These are phyloP conservation scores for Gynostemma pentaphyllum DNA, from an alignment of 306 rosid species.

Conservation along the genomic window DNA sequence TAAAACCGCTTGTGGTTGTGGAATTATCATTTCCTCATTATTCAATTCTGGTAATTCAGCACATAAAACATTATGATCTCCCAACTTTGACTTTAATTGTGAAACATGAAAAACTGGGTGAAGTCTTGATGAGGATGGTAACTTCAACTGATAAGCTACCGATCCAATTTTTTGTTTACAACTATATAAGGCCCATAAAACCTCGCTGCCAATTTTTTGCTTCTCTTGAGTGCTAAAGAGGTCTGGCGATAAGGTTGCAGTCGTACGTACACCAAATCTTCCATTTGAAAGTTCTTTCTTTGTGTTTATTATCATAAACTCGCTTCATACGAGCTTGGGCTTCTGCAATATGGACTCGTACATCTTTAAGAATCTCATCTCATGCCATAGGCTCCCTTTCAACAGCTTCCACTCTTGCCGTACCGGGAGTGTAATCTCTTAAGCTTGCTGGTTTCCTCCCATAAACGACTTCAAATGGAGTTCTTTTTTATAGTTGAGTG, in stretches of 20 bases:
- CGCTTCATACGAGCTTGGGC: background rate
- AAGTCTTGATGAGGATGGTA: too few species aligned
- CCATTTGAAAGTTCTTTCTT: background rate
- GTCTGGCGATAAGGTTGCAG: background rate
- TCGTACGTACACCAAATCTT: background rate
- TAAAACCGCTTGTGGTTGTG: background rate
- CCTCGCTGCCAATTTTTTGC: background rate
- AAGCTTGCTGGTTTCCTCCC: background rate
- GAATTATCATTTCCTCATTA: background rate
- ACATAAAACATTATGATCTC: background rate
- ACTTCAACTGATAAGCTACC: background rate
- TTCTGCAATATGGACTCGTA: background rate
- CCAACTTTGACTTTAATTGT: background rate
- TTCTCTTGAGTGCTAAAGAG: background rate
- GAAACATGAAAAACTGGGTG: background rate
- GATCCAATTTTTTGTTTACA: background rate
- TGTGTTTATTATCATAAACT: background rate
- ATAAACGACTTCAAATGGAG: constrained; percentile 1
- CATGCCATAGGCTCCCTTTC: background rate
- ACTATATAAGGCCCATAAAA: background rate
- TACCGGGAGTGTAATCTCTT: background rate
- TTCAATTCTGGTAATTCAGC: too few species aligned
- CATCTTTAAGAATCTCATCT: background rate
- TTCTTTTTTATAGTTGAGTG: background rate
- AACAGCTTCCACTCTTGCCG: background rate